These are phyloP conservation scores for Pseudopyrenochaeta lycopersici DNA, from an alignment of 2,329 filamentous ascomycete species.

Conservation along the genomic window DNA sequence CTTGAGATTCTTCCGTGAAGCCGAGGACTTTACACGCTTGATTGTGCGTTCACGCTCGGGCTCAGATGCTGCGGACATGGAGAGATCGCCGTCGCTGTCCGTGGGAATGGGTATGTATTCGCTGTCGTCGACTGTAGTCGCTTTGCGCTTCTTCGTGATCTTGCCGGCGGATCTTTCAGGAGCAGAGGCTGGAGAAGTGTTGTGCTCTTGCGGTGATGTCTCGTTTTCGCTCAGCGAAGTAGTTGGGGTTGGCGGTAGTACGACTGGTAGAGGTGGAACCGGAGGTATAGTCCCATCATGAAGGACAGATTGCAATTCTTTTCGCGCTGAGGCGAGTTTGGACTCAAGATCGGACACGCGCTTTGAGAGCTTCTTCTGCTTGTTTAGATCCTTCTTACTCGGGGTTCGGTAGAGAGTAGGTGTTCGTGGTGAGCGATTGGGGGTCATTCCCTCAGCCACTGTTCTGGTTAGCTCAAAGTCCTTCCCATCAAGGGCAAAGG, in stretches of 20 bases:
- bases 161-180: constrained; percentile 18
- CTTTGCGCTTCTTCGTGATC: constrained; percentile 53
- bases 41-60: constrained; percentile 28
- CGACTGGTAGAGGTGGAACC: constrained; percentile 45
- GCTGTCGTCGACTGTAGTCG: constrained; percentile 29
- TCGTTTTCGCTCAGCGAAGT: constrained; percentile 35
- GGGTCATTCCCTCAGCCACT: constrained; percentile 15
- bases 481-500: not conserved
- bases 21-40: constrained; percentile 24
- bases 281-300: constrained; percentile 54
- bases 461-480: constrained; percentile 9
- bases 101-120: constrained; percentile 41
- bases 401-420: constrained; percentile 56
- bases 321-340: constrained; percentile 64
- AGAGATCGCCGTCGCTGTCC: constrained; percentile 26
- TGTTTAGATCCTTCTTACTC: constrained; percentile 65
- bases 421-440: constrained; percentile 24
- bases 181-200: constrained; percentile 23
- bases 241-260: constrained; percentile 38
- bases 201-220: constrained; percentile 28
- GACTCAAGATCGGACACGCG: constrained; percentile 68
- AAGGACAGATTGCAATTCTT: constrained; percentile 62
- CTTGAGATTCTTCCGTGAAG: constrained; percentile 19
- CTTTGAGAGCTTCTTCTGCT: constrained; percentile 66
- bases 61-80: constrained; percentile 17